Percentiles rank a stretch among this genome's conserved stretches.
Evolutionary conservation across 179 eudicot species (phyloP).

Genomic region (Vitellaria paradoxa): DNA sequence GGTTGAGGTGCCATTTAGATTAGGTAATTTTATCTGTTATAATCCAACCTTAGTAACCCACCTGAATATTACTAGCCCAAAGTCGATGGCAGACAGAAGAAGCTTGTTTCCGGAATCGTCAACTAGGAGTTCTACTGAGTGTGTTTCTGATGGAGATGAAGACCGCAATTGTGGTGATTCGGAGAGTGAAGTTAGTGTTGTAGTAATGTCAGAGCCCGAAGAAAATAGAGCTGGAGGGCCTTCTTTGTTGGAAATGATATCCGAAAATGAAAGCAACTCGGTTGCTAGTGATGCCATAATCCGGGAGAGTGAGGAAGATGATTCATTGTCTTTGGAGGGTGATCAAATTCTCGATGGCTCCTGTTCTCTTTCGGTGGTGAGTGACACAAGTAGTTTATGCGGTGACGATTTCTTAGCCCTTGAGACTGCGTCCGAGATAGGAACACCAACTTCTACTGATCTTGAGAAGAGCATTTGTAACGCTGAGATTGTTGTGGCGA

Average conservation of each 20-base stretch:
- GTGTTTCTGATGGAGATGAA: slow-evolving; percentile 22
- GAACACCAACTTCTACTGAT: slow-evolving; percentile 20
- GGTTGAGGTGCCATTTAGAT: slow-evolving; percentile 35
- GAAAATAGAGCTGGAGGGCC: slow-evolving; percentile 14
- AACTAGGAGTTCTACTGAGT: slow-evolving; percentile 15
- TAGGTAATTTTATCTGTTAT: slow-evolving; percentile 37
- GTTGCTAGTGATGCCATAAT: slow-evolving; percentile 23
- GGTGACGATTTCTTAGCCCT: slow-evolving; percentile 33
- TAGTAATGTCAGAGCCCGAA: slow-evolving; percentile 17
- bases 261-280: slow-evolving; percentile 26
- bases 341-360: slow-evolving; percentile 27
- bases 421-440: slow-evolving; percentile 29
- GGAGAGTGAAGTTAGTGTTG: slow-evolving; percentile 18
- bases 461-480: slow-evolving; percentile 5
- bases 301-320: slow-evolving; percentile 46
- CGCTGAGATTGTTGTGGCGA: slow-evolving; percentile 19
- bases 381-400: slow-evolving; percentile 41
- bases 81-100: slow-evolving; percentile 27
- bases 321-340: slow-evolving; percentile 35
- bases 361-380: slow-evolving; percentile 32
- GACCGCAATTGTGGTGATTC: slow-evolving; percentile 19
- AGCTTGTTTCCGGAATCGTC: slow-evolving; percentile 22
- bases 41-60: slow-evolving; percentile 14
- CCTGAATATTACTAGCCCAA: slow-evolving; percentile 21
- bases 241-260: slow-evolving; percentile 16